phyloP scores from a whole-genome alignment of 768 basidiomycete genomes.

The Gloeostereum incarnatum region DNA sequence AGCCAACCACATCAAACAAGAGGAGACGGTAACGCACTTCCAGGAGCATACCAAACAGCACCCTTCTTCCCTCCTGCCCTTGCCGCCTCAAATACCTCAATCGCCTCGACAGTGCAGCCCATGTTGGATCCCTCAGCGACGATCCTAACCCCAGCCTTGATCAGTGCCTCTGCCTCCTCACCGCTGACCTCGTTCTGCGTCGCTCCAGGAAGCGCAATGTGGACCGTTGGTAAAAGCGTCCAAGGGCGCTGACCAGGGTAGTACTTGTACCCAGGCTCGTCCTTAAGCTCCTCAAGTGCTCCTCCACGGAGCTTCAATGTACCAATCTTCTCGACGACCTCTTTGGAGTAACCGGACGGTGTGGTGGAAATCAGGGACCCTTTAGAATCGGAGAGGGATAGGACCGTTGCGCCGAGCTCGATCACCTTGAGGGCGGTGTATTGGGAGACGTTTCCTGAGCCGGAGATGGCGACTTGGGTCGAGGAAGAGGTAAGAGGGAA shows the following conservation, averaged over 20 bases:
- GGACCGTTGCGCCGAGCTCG: conserved; percentile 63
- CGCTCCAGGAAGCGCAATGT: conserved; percentile 62
- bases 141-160: conserved; percentile 60
- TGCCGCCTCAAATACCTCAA: conserved; percentile 60
- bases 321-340: conserved; percentile 40
- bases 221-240: conserved; percentile 51
- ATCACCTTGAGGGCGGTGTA: conserved; percentile 71
- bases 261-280: conserved; percentile 34
- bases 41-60: conserved; percentile 70
- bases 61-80: conserved; percentile 38
- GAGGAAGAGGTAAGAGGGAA: conserved; percentile 33
- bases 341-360: conserved; percentile 51
- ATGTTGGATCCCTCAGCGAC: conserved; percentile 76
- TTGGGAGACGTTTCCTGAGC: conserved; percentile 70
- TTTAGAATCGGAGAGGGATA: conserved; percentile 69
- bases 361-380: conserved; percentile 51
- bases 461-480: conserved; percentile 48
- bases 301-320: conserved; percentile 49
- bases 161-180: conserved; percentile 61
- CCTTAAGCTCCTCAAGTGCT: conserved; percentile 23
- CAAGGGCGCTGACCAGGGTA: conserved; percentile 56
- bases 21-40: conserved; percentile 33
- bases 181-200: conserved; percentile 65
- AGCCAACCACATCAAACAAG: background rate
- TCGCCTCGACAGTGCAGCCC: conserved; percentile 67